phyloP scores from a whole-genome alignment of 2,329 filamentous ascomycete genomes.

The Aspergillus fumigatiaffinis region DNA sequence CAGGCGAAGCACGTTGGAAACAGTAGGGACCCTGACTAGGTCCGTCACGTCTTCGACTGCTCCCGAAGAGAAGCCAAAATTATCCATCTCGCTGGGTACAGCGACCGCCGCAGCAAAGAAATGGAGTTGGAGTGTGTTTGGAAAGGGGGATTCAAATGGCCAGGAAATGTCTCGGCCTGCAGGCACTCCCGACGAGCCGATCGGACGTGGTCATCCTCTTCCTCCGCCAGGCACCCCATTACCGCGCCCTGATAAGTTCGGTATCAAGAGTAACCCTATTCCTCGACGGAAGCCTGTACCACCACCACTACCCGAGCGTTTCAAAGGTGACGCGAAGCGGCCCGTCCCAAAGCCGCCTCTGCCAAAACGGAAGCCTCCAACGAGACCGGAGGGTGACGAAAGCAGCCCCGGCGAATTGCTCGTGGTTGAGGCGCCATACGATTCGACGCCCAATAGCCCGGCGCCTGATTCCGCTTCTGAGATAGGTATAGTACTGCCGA shows the following conservation, averaged over 20 bases:
- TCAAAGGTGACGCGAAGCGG: constrained; percentile 30
- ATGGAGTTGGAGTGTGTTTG: constrained; percentile 54
- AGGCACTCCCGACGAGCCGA: constrained; percentile 60
- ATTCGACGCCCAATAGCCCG: constrained; percentile 51
- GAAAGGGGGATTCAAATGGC: constrained; percentile 38
- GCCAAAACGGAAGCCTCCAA: constrained; percentile 44
- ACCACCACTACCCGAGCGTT: constrained; percentile 32
- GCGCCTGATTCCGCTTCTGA: constrained; percentile 19
- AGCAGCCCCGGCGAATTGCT: constrained; percentile 51
- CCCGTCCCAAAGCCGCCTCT: constrained; percentile 46
- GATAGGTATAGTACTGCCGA: constrained; percentile 10
- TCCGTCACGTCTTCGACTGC: constrained; percentile 22
- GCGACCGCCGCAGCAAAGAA: constrained; percentile 58
- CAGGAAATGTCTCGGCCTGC: constrained; percentile 38
- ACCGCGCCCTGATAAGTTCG: constrained; percentile 62
- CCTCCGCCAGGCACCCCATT: constrained; percentile 77
- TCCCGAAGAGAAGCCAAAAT: constrained; percentile 35
- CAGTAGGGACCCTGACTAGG: constrained; percentile 26
- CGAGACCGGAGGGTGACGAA: constrained; percentile 29
- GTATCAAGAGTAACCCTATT: constrained; percentile 53
- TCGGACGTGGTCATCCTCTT: constrained; percentile 76
- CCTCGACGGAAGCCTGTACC: constrained; percentile 64
- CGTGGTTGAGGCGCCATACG: constrained; percentile 61
- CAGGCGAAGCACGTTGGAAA: constrained; percentile 30
- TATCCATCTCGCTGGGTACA: constrained; percentile 43